Evolutionary conservation across 108 stramenopile genomes (phyloP).

Genomic region (Seminavis robusta): DNA sequence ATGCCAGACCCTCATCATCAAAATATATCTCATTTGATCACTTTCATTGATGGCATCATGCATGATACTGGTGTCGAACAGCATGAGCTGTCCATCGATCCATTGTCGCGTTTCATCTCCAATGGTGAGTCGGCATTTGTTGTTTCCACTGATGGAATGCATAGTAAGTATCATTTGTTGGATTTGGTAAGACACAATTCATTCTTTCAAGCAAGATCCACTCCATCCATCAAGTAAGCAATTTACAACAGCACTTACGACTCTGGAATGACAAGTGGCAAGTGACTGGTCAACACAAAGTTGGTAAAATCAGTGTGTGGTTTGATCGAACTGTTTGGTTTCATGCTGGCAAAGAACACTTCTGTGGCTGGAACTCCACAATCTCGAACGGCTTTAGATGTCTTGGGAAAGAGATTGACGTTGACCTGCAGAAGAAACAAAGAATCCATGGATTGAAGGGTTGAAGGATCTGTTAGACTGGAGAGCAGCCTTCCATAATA

Average conservation of each 20-base stretch:
- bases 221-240: too few relatives aligned
- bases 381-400: slow-evolving; percentile 58
- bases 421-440: too few relatives aligned
- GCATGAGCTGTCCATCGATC: slow-evolving; percentile 70
- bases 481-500: too few relatives aligned
- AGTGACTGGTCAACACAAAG: slow-evolving; percentile 88
- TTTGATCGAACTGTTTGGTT: slow-evolving; percentile 53
- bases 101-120: slow-evolving; percentile 80
- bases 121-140: slow-evolving; percentile 74
- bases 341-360: slow-evolving; percentile 90
- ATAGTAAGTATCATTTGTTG: slow-evolving; percentile 7
- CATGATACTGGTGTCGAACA: slow-evolving; percentile 87
- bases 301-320: slow-evolving; percentile 78
- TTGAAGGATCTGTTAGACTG: too few relatives aligned
- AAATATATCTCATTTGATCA: slow-evolving; percentile 77
- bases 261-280: slow-evolving; percentile 81
- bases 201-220: too few relatives aligned
- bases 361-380: slow-evolving; percentile 78
- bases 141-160: slow-evolving; percentile 39
- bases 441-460: too few relatives aligned
- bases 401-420: slow-evolving; percentile 77
- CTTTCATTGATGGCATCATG: slow-evolving; percentile 90
- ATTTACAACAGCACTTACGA: too few relatives aligned
- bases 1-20: slow-evolving; percentile 93
- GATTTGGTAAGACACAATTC: too few relatives aligned